Base-by-base conservation (phyloP, 768 basidiomycete species). In the Xerocomus potaroensis region DNA sequence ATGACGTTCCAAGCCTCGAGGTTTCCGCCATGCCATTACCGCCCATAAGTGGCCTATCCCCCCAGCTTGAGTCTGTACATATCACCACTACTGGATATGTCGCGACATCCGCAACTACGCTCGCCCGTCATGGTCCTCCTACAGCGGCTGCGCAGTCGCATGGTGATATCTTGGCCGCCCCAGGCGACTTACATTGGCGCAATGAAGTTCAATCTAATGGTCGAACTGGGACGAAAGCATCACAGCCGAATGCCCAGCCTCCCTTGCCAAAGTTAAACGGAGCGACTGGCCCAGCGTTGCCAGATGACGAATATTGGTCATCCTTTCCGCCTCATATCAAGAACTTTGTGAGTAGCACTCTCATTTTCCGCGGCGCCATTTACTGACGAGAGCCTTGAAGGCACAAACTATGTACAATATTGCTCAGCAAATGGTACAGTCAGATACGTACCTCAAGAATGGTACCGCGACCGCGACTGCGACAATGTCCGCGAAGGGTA, bases 281-380 rank as follows among this genome's bases (percentile, higher is more conserved):
- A 38, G 19, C 47, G 18, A 56, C 50, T 34, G 56, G 55, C 8
- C 39, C 52, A 15, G 37, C 45, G 42, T 37, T 66, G 14, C 68
- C 72, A 40, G 81, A 81, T 51, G 80, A 83, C 53, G 80, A 80
- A 38, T 84, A 85, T 60, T 84, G 83, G 84, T 75, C 79, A 38
- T 75, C 78, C 31, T 72, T 87, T 36, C 84, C 85, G 30, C 74
- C 78, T 19, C 80, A 85, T 56, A 75, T 85, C 49, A 76, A 81
- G 59, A 80, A 76, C 51, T 86, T 86, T 63, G 83, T 87, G 61
- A 72, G 80, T 52, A 57, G 46, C 55, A 64, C 63, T 55, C 57
- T 55, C 53, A 51, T 56, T 58, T 29, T 41, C 35, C 36, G 39
- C 42, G 14, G 19, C 58, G 48, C 51, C 53, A 51, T 62, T 16